These are phyloP conservation scores for Astragalus membranaceus DNA, from an alignment of 306 rosid genomes.

Conservation along the genomic window DNA sequence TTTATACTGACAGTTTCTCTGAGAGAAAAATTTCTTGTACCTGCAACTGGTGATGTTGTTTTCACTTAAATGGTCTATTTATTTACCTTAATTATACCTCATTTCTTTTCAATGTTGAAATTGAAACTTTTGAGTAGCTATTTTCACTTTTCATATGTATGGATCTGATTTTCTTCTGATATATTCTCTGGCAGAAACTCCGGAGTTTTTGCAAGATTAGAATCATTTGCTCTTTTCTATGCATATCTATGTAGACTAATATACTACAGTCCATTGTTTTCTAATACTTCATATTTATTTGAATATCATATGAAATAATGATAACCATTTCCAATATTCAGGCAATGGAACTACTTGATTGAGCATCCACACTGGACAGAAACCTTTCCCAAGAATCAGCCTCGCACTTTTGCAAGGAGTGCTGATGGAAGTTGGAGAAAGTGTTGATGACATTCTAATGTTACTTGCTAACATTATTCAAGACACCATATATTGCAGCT, in stretches of 20 bases:
- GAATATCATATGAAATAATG: background rate
- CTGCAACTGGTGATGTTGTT: background rate
- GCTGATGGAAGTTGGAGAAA: constrained; percentile 63
- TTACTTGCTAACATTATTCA: background rate
- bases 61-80: background rate
- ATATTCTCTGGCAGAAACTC: background rate
- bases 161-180: background rate
- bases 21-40: background rate
- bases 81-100: background rate
- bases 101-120: background rate
- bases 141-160: background rate
- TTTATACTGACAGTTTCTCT: background rate
- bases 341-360: constrained; percentile 63
- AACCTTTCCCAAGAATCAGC: constrained; percentile 54
- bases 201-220: background rate
- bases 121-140: background rate
- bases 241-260: background rate
- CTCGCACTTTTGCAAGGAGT: constrained; percentile 53
- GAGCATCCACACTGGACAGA: constrained; percentile 69
- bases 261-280: background rate
- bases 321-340: constrained; percentile 17
- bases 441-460: constrained; percentile 27
- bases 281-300: background rate
- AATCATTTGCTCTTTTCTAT: background rate
- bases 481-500: background rate